Conservation (phyloP, 169 alveolate genomes). For the Toxoplasma gondii region DNA sequence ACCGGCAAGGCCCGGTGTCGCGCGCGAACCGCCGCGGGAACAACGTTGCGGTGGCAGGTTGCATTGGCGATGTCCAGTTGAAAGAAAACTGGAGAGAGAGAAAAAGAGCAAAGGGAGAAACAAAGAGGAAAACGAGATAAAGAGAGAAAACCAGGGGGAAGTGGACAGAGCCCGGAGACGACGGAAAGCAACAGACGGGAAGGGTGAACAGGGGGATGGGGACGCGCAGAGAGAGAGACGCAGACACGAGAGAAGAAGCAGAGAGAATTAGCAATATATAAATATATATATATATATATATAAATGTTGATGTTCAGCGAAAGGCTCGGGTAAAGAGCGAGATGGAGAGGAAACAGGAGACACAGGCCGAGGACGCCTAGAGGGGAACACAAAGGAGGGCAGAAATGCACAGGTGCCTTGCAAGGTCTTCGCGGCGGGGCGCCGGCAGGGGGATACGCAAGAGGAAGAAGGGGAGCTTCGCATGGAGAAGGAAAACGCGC, state of each 20-base stretch:
- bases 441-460: too few relatives aligned
- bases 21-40: slow-evolving; percentile 26
- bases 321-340: too few relatives aligned
- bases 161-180: neutral
- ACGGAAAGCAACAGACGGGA: neutral
- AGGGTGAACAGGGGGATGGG: neutral
- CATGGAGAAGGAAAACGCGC: neutral
- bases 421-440: too few relatives aligned
- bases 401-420: too few relatives aligned
- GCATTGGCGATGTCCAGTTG: slow-evolving; percentile 60
- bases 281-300: neutral
- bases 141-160: neutral
- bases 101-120: neutral
- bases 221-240: neutral
- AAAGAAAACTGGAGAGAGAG: slow-evolving; percentile 41
- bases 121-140: neutral
- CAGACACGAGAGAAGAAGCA: neutral
- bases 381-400: too few relatives aligned
- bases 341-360: too few relatives aligned
- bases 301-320: neutral
- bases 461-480: neutral
- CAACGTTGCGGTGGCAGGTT: neutral
- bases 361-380: too few relatives aligned
- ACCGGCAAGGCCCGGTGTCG: neutral
- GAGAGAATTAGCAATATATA: neutral